Evolutionary conservation across 331 rosid genomes (phyloP), one percentile per base, ranked within the genome.

Genomic region (Dryas integrifolia): DNA sequence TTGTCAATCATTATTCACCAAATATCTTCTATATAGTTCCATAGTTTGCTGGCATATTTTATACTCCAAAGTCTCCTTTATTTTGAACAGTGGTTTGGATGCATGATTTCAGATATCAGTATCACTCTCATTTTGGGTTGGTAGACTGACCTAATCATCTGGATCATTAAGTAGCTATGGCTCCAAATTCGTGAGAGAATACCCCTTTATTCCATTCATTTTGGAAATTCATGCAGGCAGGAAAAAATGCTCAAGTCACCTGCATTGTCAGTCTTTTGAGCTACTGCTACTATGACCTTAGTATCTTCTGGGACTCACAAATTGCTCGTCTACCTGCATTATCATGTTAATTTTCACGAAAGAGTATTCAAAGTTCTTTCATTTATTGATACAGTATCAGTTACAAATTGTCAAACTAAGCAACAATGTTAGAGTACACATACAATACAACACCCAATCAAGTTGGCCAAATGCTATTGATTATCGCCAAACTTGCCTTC

Each of bases 381-480:
- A 6, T 62, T 44, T 9, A 63, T 39, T 11, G 46, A 40, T 11
- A 53, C 5, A 5, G 3, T 4, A 7, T 16, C 21, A 26, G 65
- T 57, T 47, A 68, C 60, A 68, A 10, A 66, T 4, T 15, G 48
- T 70, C 35, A 5, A 30, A 47, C 63, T 3, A 78, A 39, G 3
- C 5, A 10, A 40, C 24, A 12, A 61, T 43, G 41, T 45, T 14
- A 24, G 58, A 24, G 35, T 24, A 70, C 66, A 30, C 30, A 15
- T 48, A 47, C 14, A 47, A 43, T 70, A 71, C 82, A 77, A 46
- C 55, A 68, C 7, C 60, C 14, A 51, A 51, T 10, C 58, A 49
- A 26, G 67, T 14, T 49, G 7, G 12, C 64, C 65, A 43, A 52
- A 26, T 56, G 53, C 78, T 63, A 38, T 12, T 45, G 50, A 72